These are phyloP conservation scores for Metschnikowia lochheadii DNA, from an alignment of 805 yeast genomes.

Conservation along the genomic window DNA sequence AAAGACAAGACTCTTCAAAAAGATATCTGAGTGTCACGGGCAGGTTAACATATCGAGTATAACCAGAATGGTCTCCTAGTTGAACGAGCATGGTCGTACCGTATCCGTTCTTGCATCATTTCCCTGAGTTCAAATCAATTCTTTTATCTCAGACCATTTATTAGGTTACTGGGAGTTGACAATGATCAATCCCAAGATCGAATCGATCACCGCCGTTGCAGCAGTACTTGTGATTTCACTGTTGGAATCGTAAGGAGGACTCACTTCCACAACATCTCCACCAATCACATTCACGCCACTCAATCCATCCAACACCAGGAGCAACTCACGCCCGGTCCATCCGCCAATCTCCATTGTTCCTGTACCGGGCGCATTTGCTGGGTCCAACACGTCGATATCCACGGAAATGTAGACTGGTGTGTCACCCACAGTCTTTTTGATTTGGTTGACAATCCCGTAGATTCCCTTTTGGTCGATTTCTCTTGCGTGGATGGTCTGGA, in stretches of 20 bases:
- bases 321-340: conserved; percentile 57
- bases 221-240: conserved; percentile 60
- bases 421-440: conserved; percentile 34
- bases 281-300: conserved; percentile 63
- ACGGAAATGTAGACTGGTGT: conserved; percentile 44
- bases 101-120: too few species aligned
- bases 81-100: too few species aligned
- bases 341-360: conserved; percentile 82
- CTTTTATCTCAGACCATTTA: not conserved
- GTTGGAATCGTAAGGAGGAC: conserved; percentile 60
- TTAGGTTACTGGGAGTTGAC: not conserved
- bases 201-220: conserved; percentile 60
- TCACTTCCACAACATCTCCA: conserved; percentile 72
- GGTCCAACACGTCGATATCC: conserved; percentile 66
- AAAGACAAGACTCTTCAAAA: too few species aligned
- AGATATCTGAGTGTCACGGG: too few species aligned
- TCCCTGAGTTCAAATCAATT: not conserved
- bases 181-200: conserved; percentile 44
- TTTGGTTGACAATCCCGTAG: conserved; percentile 31
- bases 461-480: conserved; percentile 43
- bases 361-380: conserved; percentile 71
- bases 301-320: conserved; percentile 54
- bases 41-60: too few species aligned
- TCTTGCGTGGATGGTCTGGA: conserved; percentile 41
- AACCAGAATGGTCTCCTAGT: too few species aligned